These are phyloP conservation scores for Xylariaceae sp. DNA, from an alignment of 2,329 filamentous ascomycete genomes.

Conservation along the genomic window DNA sequence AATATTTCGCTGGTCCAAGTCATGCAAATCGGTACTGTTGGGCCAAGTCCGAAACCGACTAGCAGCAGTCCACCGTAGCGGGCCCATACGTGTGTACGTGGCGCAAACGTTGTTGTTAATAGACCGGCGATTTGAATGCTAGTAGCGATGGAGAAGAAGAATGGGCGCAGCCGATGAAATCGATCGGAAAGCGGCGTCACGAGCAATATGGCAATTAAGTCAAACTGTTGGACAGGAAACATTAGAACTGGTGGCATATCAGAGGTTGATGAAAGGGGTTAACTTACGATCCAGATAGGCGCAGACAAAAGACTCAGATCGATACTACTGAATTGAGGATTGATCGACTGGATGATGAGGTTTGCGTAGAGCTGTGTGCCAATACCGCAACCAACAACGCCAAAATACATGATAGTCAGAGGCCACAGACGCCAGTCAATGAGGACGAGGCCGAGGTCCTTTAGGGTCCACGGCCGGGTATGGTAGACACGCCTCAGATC, in stretches of 20 bases:
- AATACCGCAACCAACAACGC: slow-evolving; percentile 87
- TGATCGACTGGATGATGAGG: slow-evolving; percentile 78
- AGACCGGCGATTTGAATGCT: slow-evolving; percentile 79
- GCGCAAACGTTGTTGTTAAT: slow-evolving; percentile 72
- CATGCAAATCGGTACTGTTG: slow-evolving; percentile 91
- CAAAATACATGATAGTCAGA: slow-evolving; percentile 86
- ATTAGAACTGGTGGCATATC: not conserved
- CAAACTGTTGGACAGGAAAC: slow-evolving; percentile 54
- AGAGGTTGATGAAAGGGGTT: too few relatives aligned
- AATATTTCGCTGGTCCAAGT: slow-evolving; percentile 90
- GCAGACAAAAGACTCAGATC: slow-evolving; percentile 79
- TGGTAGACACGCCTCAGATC: slow-evolving; percentile 81
- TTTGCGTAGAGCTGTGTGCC: slow-evolving; percentile 85
- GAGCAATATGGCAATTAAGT: slow-evolving; percentile 80
- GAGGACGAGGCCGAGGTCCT: slow-evolving; percentile 66
- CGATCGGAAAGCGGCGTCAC: slow-evolving; percentile 83
- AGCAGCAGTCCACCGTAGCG: slow-evolving; percentile 86
- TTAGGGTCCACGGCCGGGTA: slow-evolving; percentile 65
- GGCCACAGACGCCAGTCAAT: slow-evolving; percentile 89
- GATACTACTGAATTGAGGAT: slow-evolving; percentile 67
- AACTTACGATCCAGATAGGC: slow-evolving; percentile 82
- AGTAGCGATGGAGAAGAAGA: slow-evolving; percentile 76
- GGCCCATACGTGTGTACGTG: slow-evolving; percentile 66
- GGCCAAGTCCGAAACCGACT: slow-evolving; percentile 85
- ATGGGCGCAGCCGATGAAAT: slow-evolving; percentile 73